Evolutionary conservation across 2,329 filamentous ascomycete species (phyloP), one percentile per base, ranked within the genome.

Genomic region (Magnaporthiopsis incrustans): DNA sequence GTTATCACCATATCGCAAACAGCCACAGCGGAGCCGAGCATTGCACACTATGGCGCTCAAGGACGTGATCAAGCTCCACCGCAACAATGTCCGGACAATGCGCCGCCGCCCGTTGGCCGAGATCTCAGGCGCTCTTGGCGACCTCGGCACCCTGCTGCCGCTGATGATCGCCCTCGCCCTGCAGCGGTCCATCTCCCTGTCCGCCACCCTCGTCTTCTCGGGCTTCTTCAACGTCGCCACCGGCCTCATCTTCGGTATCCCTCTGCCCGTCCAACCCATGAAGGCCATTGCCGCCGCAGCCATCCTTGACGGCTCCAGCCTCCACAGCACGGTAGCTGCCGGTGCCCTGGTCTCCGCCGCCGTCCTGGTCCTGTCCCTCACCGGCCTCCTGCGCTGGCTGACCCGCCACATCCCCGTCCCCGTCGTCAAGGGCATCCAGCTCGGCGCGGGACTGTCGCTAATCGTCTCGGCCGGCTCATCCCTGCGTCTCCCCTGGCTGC

Each of bases 381-480:
- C 92, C 0, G 91, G 94, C 0, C 77, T 95, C n/a, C 79, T 97
- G 38, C 82, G 82, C 65, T 89, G 87, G 82, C 87, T 91, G 62
- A 88, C 90, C 11, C 77, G 80, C n/a, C 80, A 87, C 18, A 89
- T 96, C 11, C 94, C 94, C 0, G 85, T 93, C 18, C 91, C 93
- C 0, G 89, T 98, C 0, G 88, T 98, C 63, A 97, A 96, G 73
- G 94, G 94, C 35, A 97, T 98, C 68, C 95, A 98, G 76, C 86
- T 97, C 60, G 94, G 94, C 53, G 94, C 94, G 5, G 94, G 94
- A 1, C 79, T 98, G 60, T 92, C 89, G 22, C 82, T 98, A 22
- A 84, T 92, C 63, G 82, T 96, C 65, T 89, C 90, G 15, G 91
- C 92, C 10, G 92, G 91, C 3, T 80, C 82, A 0, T 83, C 80